Evolutionary conservation across 2,329 filamentous ascomycete genomes (phyloP).

Genomic region (Diaporthe ampelina): DNA sequence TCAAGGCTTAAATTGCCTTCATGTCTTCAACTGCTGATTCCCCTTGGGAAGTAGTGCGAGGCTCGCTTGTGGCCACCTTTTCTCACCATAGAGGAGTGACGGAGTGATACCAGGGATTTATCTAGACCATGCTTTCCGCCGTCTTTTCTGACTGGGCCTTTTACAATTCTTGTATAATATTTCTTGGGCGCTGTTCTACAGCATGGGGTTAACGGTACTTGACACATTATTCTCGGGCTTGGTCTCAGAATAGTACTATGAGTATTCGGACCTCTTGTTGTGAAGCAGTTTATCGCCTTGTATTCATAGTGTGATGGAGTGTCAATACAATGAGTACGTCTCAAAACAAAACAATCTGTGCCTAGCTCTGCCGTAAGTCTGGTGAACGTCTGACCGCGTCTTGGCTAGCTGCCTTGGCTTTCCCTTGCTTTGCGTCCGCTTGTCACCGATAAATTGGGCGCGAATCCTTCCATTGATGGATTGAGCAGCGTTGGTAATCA

Average conservation of each 20-base stretch:
- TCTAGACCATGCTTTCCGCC: constrained; percentile 19
- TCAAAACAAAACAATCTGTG: not conserved
- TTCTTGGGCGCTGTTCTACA: constrained; percentile 25
- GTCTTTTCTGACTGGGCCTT: constrained; percentile 31
- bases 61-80: not conserved
- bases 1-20: constrained; percentile 29
- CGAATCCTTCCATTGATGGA: not conserved
- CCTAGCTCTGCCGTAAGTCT: too few relatives aligned
- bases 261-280: not conserved
- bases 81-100: constrained; percentile 16
- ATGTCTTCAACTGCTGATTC: not conserved
- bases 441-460: constrained; percentile 10
- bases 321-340: constrained; percentile 37
- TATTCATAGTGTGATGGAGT: constrained; percentile 37
- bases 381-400: not conserved
- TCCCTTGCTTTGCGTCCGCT: not conserved
- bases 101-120: constrained; percentile 22
- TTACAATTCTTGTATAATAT: constrained; percentile 39
- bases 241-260: not conserved
- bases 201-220: not conserved
- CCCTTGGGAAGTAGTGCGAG: not conserved
- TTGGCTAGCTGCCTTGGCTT: not conserved
- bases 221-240: not conserved
- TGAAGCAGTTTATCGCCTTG: constrained; percentile 14
- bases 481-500: not conserved